These are phyloP conservation scores for Xylaria castorea DNA, from an alignment of 495 filamentous ascomycete genomes.

Conservation along the genomic window DNA sequence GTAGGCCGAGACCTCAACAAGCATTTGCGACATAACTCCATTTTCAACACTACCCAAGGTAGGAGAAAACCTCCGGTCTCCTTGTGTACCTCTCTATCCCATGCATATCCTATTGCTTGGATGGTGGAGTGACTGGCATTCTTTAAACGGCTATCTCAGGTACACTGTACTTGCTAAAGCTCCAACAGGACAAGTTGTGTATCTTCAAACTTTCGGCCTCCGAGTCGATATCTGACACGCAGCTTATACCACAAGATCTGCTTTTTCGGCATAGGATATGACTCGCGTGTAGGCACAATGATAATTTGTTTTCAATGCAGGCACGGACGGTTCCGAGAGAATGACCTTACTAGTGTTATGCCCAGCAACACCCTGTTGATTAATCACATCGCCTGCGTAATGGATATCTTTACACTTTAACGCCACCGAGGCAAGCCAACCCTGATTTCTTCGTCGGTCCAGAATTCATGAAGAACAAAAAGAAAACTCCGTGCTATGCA, in stretches of 20 bases:
- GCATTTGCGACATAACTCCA: not conserved
- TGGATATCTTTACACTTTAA: slow-evolving; percentile 19
- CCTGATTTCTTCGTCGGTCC: not conserved
- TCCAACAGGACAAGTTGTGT: not conserved
- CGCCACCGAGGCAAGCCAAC: slow-evolving; percentile 25
- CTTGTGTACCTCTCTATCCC: not conserved
- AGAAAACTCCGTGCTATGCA: slow-evolving; percentile 26
- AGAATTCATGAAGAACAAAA: not conserved
- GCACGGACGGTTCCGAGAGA: not conserved
- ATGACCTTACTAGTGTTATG: slow-evolving; percentile 8
- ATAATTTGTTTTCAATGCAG: not conserved
- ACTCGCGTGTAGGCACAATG: not conserved
- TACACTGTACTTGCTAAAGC: not conserved
- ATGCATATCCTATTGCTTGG: not conserved
- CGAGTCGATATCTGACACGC: not conserved
- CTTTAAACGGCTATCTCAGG: not conserved
- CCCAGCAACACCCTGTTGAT: not conserved
- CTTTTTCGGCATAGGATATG: not conserved
- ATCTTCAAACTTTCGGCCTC: not conserved
- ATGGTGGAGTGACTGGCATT: not conserved
- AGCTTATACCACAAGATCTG: not conserved
- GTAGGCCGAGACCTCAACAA: not conserved
- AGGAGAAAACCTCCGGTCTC: not conserved
- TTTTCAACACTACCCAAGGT: not conserved
- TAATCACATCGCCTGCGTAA: slow-evolving; percentile 3